These are phyloP conservation scores for Cercospora zeae-maydis DNA, from an alignment of 2,329 filamentous ascomycete species.

Conservation along the genomic window DNA sequence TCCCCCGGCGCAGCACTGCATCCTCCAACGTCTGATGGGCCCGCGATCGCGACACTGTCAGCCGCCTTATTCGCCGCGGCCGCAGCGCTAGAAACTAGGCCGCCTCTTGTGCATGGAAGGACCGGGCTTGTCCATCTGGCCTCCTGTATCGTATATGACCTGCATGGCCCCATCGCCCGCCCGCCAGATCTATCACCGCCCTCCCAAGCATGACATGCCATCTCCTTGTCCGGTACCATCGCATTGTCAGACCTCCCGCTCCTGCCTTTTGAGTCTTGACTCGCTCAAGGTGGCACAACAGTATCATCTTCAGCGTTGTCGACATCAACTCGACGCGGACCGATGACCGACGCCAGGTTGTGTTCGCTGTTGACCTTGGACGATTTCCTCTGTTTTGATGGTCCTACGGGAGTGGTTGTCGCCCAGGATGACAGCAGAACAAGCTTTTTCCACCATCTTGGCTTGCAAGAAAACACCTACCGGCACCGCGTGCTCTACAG, in stretches of 20 bases:
- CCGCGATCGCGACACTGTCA: neutral
- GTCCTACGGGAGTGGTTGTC: conserved; percentile 12
- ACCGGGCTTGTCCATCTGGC: neutral
- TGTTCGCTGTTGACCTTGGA: conserved; percentile 17
- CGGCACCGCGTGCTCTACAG: conserved; percentile 21
- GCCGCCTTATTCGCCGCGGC: neutral
- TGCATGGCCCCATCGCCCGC: conserved; percentile 1
- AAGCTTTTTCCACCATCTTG: conserved; percentile 23
- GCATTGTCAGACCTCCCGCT: neutral
- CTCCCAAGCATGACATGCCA: neutral
- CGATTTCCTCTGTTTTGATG: conserved; percentile 16
- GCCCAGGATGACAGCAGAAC: conserved; percentile 20
- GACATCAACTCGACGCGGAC: neutral
- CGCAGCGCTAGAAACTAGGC: neutral
- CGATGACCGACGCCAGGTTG: conserved; percentile 10
- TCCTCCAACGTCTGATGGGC: neutral
- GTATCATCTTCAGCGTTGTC: neutral
- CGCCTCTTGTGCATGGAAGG: neutral
- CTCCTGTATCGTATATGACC: conserved; percentile 1
- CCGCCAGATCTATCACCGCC: neutral
- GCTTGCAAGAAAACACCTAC: conserved; percentile 19
- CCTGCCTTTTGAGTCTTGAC: neutral
- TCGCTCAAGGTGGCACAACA: neutral
- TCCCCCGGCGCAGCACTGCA: neutral
- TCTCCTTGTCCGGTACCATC: neutral